Percentiles rank a stretch among this genome's conserved stretches.
These are phyloP conservation scores for Epithele typhae DNA, from an alignment of 768 basidiomycete genomes.

Conservation along the genomic window DNA sequence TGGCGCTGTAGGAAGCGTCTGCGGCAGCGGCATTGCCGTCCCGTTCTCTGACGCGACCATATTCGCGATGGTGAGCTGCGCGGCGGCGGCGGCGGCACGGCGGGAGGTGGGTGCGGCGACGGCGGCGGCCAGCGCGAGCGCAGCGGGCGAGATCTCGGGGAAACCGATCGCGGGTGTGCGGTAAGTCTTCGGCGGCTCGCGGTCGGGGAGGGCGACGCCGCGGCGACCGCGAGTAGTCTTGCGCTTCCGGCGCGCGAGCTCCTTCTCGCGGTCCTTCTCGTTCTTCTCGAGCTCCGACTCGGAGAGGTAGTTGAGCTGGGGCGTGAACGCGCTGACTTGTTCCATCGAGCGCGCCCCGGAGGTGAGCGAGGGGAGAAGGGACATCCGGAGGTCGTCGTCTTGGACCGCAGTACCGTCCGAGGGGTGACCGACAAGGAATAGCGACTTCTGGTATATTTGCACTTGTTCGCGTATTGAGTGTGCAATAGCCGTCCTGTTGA, in stretches of 20 bases:
- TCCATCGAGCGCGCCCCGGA: constrained; percentile 71
- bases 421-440: constrained; percentile 86
- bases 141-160: constrained; percentile 72
- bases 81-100: constrained; percentile 83
- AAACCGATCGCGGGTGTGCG: constrained; percentile 86
- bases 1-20: constrained; percentile 41
- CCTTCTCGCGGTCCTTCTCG: constrained; percentile 93
- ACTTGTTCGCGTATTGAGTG: constrained; percentile 96
- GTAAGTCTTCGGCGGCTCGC: constrained; percentile 88
- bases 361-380: constrained; percentile 80
- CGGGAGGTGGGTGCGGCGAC: constrained; percentile 66
- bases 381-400: constrained; percentile 88
- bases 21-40: constrained; percentile 41
- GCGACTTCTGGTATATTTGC: constrained; percentile 84
- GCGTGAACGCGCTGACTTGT: constrained; percentile 78
- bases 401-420: constrained; percentile 72
- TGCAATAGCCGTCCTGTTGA: constrained; percentile 80
- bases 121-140: constrained; percentile 59
- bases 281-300: constrained; percentile 85
- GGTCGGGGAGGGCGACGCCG: constrained; percentile 83
- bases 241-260: constrained; percentile 79
- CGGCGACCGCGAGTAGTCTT: constrained; percentile 78
- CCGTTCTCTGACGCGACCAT: constrained; percentile 94
- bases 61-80: constrained; percentile 79
- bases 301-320: constrained; percentile 83